Conservation (phyloP, 2,329 filamentous ascomycete species). For the Emergomyces pasteurianus region DNA sequence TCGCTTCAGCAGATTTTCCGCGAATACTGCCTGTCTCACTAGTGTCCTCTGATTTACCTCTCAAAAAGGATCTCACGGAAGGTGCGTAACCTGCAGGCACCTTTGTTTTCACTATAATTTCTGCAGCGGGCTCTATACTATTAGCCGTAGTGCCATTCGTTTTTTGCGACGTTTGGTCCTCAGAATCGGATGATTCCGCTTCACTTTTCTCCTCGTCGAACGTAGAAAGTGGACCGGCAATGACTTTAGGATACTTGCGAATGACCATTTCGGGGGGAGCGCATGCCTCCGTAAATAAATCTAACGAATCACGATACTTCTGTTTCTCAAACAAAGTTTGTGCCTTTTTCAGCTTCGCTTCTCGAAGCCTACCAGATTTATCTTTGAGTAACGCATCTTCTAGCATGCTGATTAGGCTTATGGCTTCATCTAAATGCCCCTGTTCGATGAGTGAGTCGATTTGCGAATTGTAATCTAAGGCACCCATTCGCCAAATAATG, state of each 20-base stretch:
- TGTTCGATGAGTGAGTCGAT: constrained; percentile 67
- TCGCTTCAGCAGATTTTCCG: constrained; percentile 21
- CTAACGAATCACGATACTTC: constrained; percentile 75
- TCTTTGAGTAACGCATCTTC: constrained; percentile 82
- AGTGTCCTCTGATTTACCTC: constrained; percentile 24
- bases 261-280: constrained; percentile 85
- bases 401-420: constrained; percentile 77
- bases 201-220: constrained; percentile 38
- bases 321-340: constrained; percentile 69
- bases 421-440: constrained; percentile 74
- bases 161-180: constrained; percentile 15
- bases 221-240: constrained; percentile 68
- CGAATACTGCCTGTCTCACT: constrained; percentile 31
- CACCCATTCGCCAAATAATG: constrained; percentile 90
- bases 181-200: constrained; percentile 14
- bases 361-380: constrained; percentile 67
- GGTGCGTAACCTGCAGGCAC: constrained; percentile 20
- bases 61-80: constrained; percentile 28
- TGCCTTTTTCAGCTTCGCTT: constrained; percentile 86
- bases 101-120: constrained; percentile 17
- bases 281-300: constrained; percentile 80
- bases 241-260: constrained; percentile 66
- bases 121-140: constrained; percentile 16
- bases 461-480: constrained; percentile 82
- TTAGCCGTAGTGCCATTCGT: constrained; percentile 18